Evolutionary conservation across 1,284 basidiomycete species (phyloP).

Genomic region (Kalmanozyma brasiliensis): DNA sequence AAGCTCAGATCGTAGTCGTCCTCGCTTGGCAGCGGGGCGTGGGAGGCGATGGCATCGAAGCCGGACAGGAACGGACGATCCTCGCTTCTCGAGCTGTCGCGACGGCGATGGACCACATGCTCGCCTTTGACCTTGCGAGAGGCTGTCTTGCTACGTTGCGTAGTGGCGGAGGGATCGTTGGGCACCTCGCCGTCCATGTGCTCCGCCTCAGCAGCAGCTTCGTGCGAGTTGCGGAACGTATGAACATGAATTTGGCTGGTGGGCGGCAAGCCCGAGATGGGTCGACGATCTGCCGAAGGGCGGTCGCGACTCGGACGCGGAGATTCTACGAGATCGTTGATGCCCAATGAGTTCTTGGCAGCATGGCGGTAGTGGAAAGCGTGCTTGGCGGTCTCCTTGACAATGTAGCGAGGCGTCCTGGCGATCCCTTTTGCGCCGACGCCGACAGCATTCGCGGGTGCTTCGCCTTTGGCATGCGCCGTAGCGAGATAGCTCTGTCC

Average conservation of each 20-base stretch:
- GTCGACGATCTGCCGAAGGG: slow-evolving; percentile 10
- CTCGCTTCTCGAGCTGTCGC: slow-evolving; percentile 40
- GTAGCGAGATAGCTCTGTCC: slow-evolving; percentile 53
- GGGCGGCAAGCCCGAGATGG: slow-evolving; percentile 30
- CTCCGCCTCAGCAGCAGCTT: slow-evolving; percentile 15
- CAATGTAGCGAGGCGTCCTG: slow-evolving; percentile 40
- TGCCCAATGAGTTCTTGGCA: slow-evolving; percentile 44
- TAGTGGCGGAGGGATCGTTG: slow-evolving; percentile 15
- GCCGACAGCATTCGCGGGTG: slow-evolving; percentile 31
- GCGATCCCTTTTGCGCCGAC: slow-evolving; percentile 50
- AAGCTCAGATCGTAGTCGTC: slow-evolving; percentile 49
- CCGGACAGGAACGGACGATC: slow-evolving; percentile 60
- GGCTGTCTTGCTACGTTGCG: slow-evolving; percentile 14
- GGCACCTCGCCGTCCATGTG: slow-evolving; percentile 30
- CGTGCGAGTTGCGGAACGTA: slow-evolving; percentile 21
- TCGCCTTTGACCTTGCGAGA: slow-evolving; percentile 19
- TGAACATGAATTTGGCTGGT: slow-evolving; percentile 38
- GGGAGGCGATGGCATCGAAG: slow-evolving; percentile 52
- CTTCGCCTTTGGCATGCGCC: slow-evolving; percentile 41
- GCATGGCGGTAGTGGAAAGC: slow-evolving; percentile 46
- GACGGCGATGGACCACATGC: slow-evolving; percentile 28
- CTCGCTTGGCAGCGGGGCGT: slow-evolving; percentile 56
- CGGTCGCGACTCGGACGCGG: slow-evolving; percentile 27
- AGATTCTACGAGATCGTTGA: slow-evolving; percentile 18
- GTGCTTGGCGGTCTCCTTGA: slow-evolving; percentile 43